Conservation (phyloP, 345 rosid genomes). For the Cardamine resedifolia region DNA sequence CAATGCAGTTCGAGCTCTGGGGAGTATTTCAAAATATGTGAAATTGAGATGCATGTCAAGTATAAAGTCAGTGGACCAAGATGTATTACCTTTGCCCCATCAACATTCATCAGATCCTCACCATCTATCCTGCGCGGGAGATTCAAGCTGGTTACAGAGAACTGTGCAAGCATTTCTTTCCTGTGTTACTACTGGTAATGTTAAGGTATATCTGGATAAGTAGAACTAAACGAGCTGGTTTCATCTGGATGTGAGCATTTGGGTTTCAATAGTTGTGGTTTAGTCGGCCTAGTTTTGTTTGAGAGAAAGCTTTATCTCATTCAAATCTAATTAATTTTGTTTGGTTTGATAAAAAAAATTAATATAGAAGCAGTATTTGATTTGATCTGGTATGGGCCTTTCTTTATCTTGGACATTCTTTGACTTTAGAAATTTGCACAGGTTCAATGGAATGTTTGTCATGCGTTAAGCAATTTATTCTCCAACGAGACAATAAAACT, state of each 20-base stretch:
- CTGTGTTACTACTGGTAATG: conserved; percentile 90
- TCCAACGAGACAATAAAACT: conserved; percentile 69
- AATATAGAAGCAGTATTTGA: neutral
- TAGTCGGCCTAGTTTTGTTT: neutral
- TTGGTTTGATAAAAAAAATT: conserved; percentile 11
- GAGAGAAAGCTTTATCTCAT: conserved; percentile 1
- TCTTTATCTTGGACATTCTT: neutral
- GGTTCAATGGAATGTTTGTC: conserved; percentile 99
- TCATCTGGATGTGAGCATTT: conserved; percentile 1
- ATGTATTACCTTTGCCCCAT: conserved; percentile 27
- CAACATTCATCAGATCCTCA: conserved; percentile 26
- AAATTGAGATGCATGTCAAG: conserved; percentile 40
- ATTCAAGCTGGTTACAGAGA: conserved; percentile 59
- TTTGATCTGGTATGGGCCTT: conserved; percentile 5
- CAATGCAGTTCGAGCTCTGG: conserved; percentile 93
- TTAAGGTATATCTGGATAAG: conserved; percentile 59
- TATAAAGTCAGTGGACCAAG: conserved; percentile 31
- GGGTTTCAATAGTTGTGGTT: conserved; percentile 19
- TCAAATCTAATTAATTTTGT: conserved; percentile 1
- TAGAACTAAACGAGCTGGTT: conserved; percentile 10
- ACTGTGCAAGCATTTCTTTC: conserved; percentile 93
- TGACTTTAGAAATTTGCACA: conserved; percentile 39
- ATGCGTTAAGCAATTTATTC: conserved; percentile 84
- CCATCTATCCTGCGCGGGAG: conserved; percentile 38
- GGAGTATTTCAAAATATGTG: conserved; percentile 70